Evolutionary conservation across 2,329 filamentous ascomycete genomes (phyloP), one percentile per base, ranked within the genome.

Genomic region (Trichoderma endophyticum): DNA sequence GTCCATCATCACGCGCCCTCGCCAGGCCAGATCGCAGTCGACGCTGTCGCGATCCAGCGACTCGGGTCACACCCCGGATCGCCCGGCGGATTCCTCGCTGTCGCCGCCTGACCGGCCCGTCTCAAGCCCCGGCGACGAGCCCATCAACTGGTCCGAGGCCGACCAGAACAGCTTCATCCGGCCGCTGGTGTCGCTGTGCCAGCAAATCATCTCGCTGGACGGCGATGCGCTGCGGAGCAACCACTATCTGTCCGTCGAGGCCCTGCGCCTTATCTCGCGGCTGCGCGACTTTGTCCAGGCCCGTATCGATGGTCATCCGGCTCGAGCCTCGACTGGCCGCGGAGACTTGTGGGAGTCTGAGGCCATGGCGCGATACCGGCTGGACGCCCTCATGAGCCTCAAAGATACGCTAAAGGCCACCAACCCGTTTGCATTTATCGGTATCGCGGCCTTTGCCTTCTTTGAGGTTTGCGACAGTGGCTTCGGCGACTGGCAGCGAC

Each of bases 391-490:
- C 4, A 77, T 78, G 51, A 79, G 80, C 18, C 77, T 84, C 12
- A 83, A 80, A 71, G 77, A 80, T 54, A 80, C 81, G 6, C 77
- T 84, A 3, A 79, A 79, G 36, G 81, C 78, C 0, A 82, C 81
- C 2, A 80, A 84, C 39, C 83, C 83, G 0, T 78, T 84, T 63
- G 83, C 83, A 0, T 78, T 84, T 9, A 78, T 84, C 5, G 83
- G 82, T 1, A 84, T 84, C 21, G 82, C 82, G 0, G 82, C 81
- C 0, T 84, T 84, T 72, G 82, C 83, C 0, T 81, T 84, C 39
- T 82, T 84, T 30, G 83, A 84, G 14, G 82, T 84, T 0, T 83
- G 80, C 51, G 82, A 83, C 34, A 79, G 81, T 0, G 78, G 81
- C 0, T 84, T 84, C 68, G 80, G 80, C 0, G 77, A 80, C 62